Base-by-base conservation (phyloP, 148 eudicot genomes). In the Hydrangea macrophylla region DNA sequence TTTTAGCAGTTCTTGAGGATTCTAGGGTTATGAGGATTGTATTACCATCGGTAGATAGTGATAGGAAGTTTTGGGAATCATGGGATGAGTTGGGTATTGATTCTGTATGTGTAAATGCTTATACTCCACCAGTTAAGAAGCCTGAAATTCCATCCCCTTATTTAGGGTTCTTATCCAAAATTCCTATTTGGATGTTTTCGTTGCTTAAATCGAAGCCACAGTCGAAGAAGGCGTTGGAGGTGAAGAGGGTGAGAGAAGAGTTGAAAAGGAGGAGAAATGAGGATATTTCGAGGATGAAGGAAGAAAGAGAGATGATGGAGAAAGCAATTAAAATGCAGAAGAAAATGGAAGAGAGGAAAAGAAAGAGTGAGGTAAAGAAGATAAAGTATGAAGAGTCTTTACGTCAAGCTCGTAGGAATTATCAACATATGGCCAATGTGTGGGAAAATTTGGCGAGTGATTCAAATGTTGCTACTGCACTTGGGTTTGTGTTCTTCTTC, bases 1-100 rank as follows among this genome's bases (percentile, higher is more conserved):
- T 92, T 81, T 75, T 89, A 54, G 96, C 71, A 25, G 98, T 92
- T 65, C 66, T 87, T 70, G 96, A 87, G 59, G 96, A 92, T 85
- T 76, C 85, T 74, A 92, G 80, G 79, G 98, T 92, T 71, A 73
- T 87, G 50, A 82, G 98, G 84, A 72, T 84, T 36, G 98, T 92
- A 54, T 77, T 92, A 75, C 98, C 98, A 25, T 82, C 91, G 1
- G 12, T 81, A 7, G 93, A 81, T 67, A 78, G 71, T 20, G 92
- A 89, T 75, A 64, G 81, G 11, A 87, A 64, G 67, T 92, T 92
- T 79, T 92, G 98, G 98, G 75, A 59, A 22, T 72, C 42, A 51
- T 89, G 98, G 98, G 88, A 84, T 67, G 96, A 85, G 65, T 79
- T 92, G 73, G 58, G 70, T 28, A 62, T 92, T 33, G 90, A 87